Conservation (phyloP, 2,329 filamentous ascomycete genomes). For the Setomelanomma holmii region DNA sequence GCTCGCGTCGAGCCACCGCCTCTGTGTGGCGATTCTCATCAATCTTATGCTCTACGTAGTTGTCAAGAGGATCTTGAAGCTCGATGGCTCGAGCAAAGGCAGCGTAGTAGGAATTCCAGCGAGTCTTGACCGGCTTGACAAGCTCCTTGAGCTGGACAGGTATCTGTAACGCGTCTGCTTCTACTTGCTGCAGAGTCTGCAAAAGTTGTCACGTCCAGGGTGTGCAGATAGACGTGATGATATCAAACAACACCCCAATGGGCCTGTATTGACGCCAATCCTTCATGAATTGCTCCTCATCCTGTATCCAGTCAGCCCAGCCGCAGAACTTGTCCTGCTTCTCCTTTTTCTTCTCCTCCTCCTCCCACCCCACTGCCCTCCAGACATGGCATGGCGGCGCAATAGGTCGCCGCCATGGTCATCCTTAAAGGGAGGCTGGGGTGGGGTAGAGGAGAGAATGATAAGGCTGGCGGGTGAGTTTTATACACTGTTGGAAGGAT, state of each 20-base stretch:
- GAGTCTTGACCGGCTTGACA: no score
- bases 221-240: no score
- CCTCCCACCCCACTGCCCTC: no score
- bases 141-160: no score
- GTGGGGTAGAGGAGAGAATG: not conserved
- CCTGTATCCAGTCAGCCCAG: conserved; percentile 9
- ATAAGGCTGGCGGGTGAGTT: not conserved
- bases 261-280: not conserved
- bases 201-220: no score
- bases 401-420: not conserved
- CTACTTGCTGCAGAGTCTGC: no score
- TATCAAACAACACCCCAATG: not conserved
- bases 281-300: not conserved
- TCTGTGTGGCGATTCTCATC: no score
- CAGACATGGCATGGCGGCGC: not conserved
- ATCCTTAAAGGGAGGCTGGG: not conserved
- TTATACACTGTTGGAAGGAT: not conserved
- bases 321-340: no score
- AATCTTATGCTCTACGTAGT: not conserved
- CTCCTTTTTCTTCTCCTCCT: no score
- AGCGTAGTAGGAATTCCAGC: no score
- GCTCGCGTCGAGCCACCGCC: no score
- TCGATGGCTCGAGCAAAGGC: not conserved
- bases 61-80: not conserved
- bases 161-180: no score